These are phyloP conservation scores for Omphalea diandra DNA, from an alignment of 441 rosid genomes.

Conservation along the genomic window DNA sequence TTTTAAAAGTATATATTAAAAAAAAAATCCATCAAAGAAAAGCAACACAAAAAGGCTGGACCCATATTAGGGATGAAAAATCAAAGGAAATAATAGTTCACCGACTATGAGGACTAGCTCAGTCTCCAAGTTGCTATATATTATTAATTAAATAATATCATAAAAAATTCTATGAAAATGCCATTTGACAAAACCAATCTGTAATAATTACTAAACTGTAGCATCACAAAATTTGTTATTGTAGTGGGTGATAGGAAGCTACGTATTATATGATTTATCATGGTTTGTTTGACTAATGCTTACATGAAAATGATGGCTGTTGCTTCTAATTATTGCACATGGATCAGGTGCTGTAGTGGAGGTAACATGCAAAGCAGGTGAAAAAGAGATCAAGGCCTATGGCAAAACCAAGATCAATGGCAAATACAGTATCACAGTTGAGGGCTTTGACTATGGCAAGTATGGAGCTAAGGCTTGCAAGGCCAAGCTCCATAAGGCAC, in stretches of 20 bases:
- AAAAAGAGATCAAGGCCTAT: slow-evolving; percentile 58
- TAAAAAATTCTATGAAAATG: neutral
- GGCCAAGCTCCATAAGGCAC: slow-evolving; percentile 74
- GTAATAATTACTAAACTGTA: neutral
- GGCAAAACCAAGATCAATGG: slow-evolving; percentile 84
- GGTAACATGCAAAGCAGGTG: slow-evolving; percentile 70
- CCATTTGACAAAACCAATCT: neutral
- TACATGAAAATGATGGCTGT: neutral
- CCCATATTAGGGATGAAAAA: too few relatives aligned
- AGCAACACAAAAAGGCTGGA: too few relatives aligned
- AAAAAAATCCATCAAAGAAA: neutral
- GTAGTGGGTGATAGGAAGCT: neutral
- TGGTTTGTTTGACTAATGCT: neutral
- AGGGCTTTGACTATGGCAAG: slow-evolving; percentile 68
- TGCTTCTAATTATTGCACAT: neutral
- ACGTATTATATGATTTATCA: too few relatives aligned
- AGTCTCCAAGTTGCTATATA: neutral
- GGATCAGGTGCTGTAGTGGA: slow-evolving; percentile 78
- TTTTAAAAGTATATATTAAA: too few relatives aligned
- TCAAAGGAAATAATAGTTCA: neutral
- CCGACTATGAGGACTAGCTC: too few relatives aligned
- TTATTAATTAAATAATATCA: neutral
- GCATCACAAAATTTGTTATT: slow-evolving; percentile 19
- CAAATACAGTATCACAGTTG: slow-evolving; percentile 64
- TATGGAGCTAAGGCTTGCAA: slow-evolving; percentile 68